Evolutionary conservation across 352 stramenopile species (phyloP).

Genomic region (Pythium rishiriense): DNA sequence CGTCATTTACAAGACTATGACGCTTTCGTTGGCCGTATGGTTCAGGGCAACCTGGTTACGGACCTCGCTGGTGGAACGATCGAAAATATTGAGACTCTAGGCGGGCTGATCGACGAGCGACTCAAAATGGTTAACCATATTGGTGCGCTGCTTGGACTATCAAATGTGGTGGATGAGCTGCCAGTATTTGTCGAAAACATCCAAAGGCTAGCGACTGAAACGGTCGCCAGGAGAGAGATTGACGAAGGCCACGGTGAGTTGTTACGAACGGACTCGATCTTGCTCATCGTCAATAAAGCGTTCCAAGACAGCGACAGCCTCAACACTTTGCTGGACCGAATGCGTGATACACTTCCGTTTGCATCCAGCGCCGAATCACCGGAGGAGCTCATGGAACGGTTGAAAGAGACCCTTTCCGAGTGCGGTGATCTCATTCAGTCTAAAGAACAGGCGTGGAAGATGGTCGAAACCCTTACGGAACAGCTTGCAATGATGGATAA

Average conservation of each 20-base stretch:
- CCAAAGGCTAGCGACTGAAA: conserved; percentile 21
- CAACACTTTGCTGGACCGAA: conserved; percentile 1
- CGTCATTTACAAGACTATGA: conserved; percentile 68
- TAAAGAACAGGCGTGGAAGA: conserved; percentile 11
- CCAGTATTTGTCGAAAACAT: conserved; percentile 30
- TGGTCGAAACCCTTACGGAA: conserved; percentile 25
- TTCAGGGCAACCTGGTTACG: neutral
- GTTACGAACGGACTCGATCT: neutral
- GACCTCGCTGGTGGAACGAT: neutral
- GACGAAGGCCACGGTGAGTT: neutral
- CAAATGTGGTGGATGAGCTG: conserved; percentile 36
- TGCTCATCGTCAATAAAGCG: conserved; percentile 9
- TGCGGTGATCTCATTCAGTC: conserved; percentile 10
- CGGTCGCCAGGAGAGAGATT: neutral
- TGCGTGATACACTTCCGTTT: conserved; percentile 33
- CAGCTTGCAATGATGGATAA: conserved; percentile 24
- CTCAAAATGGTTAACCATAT: conserved; percentile 35
- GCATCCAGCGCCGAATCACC: conserved; percentile 30
- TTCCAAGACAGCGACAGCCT: neutral
- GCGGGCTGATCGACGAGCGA: conserved; percentile 37
- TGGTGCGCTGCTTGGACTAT: conserved; percentile 32
- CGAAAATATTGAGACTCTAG: conserved; percentile 36
- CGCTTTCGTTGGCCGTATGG: conserved; percentile 42
- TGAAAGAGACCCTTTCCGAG: conserved; percentile 31
- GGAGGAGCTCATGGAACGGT: conserved; percentile 36